Conservation (phyloP, 225 moss, liverwort and hornwort genomes). For the Polytrichum commune region DNA sequence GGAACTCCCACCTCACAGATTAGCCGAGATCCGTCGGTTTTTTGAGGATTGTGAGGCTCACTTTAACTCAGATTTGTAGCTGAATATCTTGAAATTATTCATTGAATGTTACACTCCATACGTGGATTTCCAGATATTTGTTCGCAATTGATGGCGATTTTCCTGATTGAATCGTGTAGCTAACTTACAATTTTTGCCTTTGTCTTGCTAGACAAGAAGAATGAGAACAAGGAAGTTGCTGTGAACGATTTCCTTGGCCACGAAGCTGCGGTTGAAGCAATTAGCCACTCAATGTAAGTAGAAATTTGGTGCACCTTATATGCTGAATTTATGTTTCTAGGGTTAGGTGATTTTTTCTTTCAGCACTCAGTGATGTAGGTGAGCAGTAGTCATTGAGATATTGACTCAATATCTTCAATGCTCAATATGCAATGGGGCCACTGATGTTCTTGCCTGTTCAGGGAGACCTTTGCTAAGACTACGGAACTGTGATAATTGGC, state of each 20-base stretch:
- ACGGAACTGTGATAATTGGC: constrained; percentile 8
- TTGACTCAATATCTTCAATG: too few species aligned
- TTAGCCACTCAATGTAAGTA: constrained; percentile 79
- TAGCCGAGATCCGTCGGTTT: constrained; percentile 88
- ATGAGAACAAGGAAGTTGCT: constrained; percentile 91
- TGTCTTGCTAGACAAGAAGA: constrained; percentile 74
- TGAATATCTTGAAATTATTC: neutral
- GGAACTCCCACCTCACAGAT: constrained; percentile 83
- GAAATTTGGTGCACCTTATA: neutral
- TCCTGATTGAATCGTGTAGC: neutral
- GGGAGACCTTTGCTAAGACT: neutral
- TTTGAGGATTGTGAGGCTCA: constrained; percentile 79
- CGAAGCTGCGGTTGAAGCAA: constrained; percentile 75
- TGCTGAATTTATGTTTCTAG: neutral
- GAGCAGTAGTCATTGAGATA: neutral
- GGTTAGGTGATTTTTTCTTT: neutral
- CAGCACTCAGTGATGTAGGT: too few species aligned
- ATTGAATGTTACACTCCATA: neutral
- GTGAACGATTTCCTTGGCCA: constrained; percentile 75
- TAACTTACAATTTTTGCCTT: neutral
- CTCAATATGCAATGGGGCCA: too few species aligned
- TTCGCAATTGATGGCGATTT: neutral
- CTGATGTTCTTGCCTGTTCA: too few species aligned
- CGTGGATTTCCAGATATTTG: neutral
- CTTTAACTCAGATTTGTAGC: neutral